These are phyloP conservation scores for Narthecium ossifragum DNA, from an alignment of 106 monocot genomes.

Conservation along the genomic window DNA sequence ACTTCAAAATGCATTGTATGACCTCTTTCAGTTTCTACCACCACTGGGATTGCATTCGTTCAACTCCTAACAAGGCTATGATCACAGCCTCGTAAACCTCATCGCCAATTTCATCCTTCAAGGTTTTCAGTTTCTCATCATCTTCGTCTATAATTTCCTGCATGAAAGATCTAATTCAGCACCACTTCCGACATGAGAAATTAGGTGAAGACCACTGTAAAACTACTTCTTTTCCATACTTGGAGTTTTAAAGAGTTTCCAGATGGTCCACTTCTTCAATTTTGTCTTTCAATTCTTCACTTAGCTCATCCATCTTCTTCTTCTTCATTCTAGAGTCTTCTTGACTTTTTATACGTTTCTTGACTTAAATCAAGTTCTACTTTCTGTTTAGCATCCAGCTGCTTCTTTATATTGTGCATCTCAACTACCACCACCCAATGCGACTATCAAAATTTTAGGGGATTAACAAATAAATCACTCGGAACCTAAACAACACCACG, in stretches of 20 bases:
- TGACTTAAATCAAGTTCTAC: conserved; percentile 72
- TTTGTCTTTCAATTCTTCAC: conserved; percentile 53
- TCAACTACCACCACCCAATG: conserved; percentile 59
- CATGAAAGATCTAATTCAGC: neutral
- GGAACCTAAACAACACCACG: too few relatives aligned
- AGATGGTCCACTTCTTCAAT: conserved; percentile 57
- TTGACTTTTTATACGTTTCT: conserved; percentile 53
- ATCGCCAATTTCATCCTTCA: conserved; percentile 32
- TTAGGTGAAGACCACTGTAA: too few relatives aligned
- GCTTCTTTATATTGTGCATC: conserved; percentile 66
- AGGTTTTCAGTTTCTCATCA: conserved; percentile 23
- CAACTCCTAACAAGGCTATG: conserved; percentile 32
- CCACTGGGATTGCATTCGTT: conserved; percentile 51
- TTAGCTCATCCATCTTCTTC: conserved; percentile 52
- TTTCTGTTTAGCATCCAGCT: conserved; percentile 78
- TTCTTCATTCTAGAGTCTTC: conserved; percentile 42
- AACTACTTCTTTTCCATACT: too few relatives aligned
- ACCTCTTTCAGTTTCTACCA: conserved; percentile 37
- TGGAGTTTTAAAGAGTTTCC: too few relatives aligned
- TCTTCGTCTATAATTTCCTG: conserved; percentile 41
- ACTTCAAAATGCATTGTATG: conserved; percentile 23
- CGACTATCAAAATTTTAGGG: too few relatives aligned
- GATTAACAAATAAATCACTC: too few relatives aligned
- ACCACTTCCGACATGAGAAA: too few relatives aligned
- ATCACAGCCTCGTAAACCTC: conserved; percentile 22